These are phyloP conservation scores for Rostrohypoxylon terebratum DNA, from an alignment of 495 filamentous ascomycete species.

Conservation along the genomic window DNA sequence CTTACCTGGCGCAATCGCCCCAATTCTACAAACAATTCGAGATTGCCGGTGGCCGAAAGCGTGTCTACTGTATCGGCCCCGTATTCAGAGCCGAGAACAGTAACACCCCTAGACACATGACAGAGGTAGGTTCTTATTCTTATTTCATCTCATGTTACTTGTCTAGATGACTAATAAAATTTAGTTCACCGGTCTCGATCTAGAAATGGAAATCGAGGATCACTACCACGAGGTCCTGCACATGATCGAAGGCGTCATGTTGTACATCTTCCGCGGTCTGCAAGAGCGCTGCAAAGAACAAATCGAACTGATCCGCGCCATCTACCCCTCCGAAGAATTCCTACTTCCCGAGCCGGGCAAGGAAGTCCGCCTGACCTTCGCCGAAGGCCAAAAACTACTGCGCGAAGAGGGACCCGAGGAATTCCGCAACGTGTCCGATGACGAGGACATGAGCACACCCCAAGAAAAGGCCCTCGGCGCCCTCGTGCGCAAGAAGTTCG, in stretches of 20 bases:
- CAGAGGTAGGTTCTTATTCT: conserved; percentile 64
- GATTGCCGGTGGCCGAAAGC: conserved; percentile 90
- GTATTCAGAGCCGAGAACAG: conserved; percentile 98
- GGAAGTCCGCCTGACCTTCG: conserved; percentile 84
- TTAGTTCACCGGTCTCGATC: conserved; percentile 92
- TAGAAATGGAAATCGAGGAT: conserved; percentile 93
- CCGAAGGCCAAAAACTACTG: conserved; percentile 84
- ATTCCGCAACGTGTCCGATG: conserved; percentile 72
- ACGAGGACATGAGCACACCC: conserved; percentile 84
- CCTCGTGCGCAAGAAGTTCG: conserved; percentile 84
- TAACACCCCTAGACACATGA: conserved; percentile 96
- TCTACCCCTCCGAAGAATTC: conserved; percentile 66
- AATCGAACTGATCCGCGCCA: conserved; percentile 74
- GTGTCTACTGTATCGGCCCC: conserved; percentile 88
- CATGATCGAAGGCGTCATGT: conserved; percentile 84
- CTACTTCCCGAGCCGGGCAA: conserved; percentile 72
- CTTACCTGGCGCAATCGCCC: conserved; percentile 85
- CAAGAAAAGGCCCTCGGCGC: conserved; percentile 91
- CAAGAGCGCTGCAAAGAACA: conserved; percentile 74
- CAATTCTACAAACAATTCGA: conserved; percentile 98
- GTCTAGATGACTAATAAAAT: background rate
- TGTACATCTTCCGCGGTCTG: conserved; percentile 86
- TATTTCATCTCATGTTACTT: background rate
- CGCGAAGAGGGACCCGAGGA: conserved; percentile 82
- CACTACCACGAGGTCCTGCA: conserved; percentile 89